Conservation (phyloP, 202 grass and related monocot species). For the Schoenoplectus tabernaemontani region DNA sequence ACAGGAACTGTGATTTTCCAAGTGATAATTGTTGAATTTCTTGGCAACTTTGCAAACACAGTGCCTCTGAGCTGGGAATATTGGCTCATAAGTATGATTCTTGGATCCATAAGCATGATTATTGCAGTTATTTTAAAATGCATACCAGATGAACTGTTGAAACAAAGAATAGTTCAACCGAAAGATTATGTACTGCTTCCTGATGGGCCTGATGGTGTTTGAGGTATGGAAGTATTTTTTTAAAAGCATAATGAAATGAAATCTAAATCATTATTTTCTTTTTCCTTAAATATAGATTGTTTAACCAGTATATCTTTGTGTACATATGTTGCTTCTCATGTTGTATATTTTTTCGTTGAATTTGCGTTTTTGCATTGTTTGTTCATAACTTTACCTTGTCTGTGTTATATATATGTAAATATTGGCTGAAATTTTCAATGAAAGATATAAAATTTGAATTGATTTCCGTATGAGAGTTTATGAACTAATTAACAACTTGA, state of each 20-base stretch:
- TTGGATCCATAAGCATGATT: conserved; percentile 69
- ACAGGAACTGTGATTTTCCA: conserved; percentile 61
- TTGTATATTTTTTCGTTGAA: neutral
- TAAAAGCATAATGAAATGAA: too few species aligned
- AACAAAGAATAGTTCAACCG: neutral
- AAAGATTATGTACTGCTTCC: conserved; percentile 56
- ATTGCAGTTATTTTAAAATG: conserved; percentile 63
- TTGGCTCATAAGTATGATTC: conserved; percentile 47
- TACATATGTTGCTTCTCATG: neutral
- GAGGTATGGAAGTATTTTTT: neutral
- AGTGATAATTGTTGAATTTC: conserved; percentile 69
- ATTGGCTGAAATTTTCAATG: neutral
- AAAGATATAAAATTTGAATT: neutral
- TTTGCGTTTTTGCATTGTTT: neutral
- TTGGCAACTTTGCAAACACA: conserved; percentile 65
- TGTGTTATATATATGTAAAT: neutral
- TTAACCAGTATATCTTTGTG: too few species aligned
- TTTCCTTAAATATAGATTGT: too few species aligned
- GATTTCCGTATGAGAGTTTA: neutral
- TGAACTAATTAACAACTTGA: neutral
- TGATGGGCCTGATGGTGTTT: conserved; percentile 43
- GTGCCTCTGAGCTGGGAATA: conserved; percentile 48
- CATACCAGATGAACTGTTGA: conserved; percentile 55
- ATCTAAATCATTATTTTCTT: neutral
- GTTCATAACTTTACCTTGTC: neutral